Base-by-base conservation (phyloP, 2,329 filamentous ascomycete species). In the Cladosporium sp. region DNA sequence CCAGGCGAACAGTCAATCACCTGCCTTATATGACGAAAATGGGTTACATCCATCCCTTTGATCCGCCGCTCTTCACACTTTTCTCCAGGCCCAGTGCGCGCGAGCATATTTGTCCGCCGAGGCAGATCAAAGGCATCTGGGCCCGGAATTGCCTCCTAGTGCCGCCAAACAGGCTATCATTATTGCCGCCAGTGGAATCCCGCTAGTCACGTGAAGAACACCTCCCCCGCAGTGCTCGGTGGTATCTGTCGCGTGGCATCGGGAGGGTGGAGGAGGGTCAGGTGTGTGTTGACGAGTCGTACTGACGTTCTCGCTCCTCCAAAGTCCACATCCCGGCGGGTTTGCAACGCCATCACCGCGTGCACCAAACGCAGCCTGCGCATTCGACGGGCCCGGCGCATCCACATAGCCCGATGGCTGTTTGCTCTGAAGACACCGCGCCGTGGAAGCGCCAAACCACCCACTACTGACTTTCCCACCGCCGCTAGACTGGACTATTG, bases 341-440 rank as follows among this genome's bases (percentile, higher is more conserved):
- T 31, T 31, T 37, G 31, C 60, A 62, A 16, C 49, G 44, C 59
- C 49, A 62, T 53, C 59, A 52, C 59, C 49, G 26, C 61, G 49
- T 63, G 50, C 33, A 56, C 35, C 61, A 46, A 23, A 31, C 33
- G 50, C 23, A 46, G 31, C 50, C n/a, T 16, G 50, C 50, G 55
- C 61, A 53, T 55, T 33, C 35, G 37, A 55, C 61, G 26, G 61
- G 61, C 50, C 49, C 49, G 61, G 56, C 56, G 14, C 56, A 59
- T 46, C 61, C 61, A 63, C 61, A 63, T 63, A 31, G 61, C 61
- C 61, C 61, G 61, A 56, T 44, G 61, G 31, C 23, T 44, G n/a
- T 46, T n/a, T 59, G 23, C 1, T 59, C 16, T 44, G n/a, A 35
- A 59, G 35, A 16, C 23, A 44, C 16, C 23, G 56, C 56, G 56